Conservation (phyloP, 2,329 filamentous ascomycete genomes). For the Coniochaeta sp. region DNA sequence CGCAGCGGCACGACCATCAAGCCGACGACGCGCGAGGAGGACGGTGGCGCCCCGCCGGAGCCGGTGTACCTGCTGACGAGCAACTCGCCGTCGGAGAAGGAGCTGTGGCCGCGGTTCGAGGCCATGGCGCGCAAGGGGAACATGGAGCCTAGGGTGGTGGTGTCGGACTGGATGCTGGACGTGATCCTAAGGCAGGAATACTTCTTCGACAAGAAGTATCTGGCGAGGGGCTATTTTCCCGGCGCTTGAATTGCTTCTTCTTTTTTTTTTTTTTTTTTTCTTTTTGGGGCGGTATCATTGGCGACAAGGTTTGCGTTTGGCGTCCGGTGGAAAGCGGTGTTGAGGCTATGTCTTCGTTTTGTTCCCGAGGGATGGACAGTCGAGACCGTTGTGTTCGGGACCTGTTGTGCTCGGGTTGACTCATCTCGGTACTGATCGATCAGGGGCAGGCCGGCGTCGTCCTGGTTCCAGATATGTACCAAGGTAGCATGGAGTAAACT, state of each 20-base stretch:
- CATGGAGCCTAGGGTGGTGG: conserved; percentile 74
- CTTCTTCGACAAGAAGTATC: conserved; percentile 57
- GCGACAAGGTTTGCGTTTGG: neutral
- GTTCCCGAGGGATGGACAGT: no score
- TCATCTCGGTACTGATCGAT: neutral
- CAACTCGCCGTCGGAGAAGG: conserved; percentile 56
- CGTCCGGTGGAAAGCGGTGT: neutral
- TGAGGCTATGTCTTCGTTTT: neutral
- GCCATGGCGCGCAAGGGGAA: conserved; percentile 71
- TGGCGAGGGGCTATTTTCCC: conserved; percentile 30
- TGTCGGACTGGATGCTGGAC: conserved; percentile 82
- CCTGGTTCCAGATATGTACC: neutral
- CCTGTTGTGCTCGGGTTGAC: no score
- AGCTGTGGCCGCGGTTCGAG: conserved; percentile 73
- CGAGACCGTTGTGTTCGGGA: neutral
- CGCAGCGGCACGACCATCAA: conserved; percentile 62
- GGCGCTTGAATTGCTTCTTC: neutral
- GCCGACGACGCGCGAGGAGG: conserved; percentile 53
- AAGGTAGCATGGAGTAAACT: neutral
- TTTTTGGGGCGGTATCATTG: neutral
- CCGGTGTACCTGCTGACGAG: conserved; percentile 81
- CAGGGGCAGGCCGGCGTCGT: neutral
- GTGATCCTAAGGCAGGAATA: conserved; percentile 84
- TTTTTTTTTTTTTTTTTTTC: no score
- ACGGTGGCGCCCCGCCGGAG: conserved; percentile 53